Evolutionary conservation across 2,329 filamentous ascomycete species (phyloP).

Genomic region (Pseudomassariella vexata): DNA sequence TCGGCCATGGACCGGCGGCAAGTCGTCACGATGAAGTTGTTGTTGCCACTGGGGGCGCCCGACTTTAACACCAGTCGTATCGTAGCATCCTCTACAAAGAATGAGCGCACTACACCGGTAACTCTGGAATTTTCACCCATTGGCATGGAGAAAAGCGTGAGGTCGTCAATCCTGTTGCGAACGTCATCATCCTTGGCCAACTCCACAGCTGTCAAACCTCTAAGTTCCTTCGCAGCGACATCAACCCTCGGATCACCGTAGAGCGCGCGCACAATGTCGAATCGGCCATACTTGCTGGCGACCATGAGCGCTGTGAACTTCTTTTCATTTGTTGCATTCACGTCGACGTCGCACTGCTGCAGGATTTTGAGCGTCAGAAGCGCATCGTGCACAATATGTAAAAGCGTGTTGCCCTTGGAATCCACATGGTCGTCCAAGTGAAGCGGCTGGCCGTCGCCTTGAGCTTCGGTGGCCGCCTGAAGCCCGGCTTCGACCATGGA

Average conservation of each 20-base stretch:
- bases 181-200: constrained; percentile 97
- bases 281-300: constrained; percentile 93
- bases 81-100: constrained; percentile 94
- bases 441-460: constrained; percentile 72
- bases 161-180: constrained; percentile 90
- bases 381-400: constrained; percentile 92
- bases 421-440: constrained; percentile 93
- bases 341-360: constrained; percentile 83
- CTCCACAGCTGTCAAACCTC: constrained; percentile 90
- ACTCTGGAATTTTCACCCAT: constrained; percentile 72
- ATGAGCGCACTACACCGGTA: constrained; percentile 88
- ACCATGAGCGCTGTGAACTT: constrained; percentile 96
- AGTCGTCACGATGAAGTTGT: constrained; percentile 89
- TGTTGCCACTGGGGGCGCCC: constrained; percentile 73
- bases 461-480: constrained; percentile 64
- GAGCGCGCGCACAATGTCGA: constrained; percentile 84
- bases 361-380: constrained; percentile 71
- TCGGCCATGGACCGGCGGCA: constrained; percentile 82
- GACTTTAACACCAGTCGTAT: constrained; percentile 92
- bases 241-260: constrained; percentile 88
- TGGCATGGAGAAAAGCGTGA: constrained; percentile 74
- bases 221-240: constrained; percentile 72
- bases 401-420: constrained; percentile 82
- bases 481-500: constrained; percentile 83
- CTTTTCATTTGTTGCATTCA: constrained; percentile 93